phyloP scores from a whole-genome alignment of 768 basidiomycete species.

The Daedaleopsis sinensis region DNA sequence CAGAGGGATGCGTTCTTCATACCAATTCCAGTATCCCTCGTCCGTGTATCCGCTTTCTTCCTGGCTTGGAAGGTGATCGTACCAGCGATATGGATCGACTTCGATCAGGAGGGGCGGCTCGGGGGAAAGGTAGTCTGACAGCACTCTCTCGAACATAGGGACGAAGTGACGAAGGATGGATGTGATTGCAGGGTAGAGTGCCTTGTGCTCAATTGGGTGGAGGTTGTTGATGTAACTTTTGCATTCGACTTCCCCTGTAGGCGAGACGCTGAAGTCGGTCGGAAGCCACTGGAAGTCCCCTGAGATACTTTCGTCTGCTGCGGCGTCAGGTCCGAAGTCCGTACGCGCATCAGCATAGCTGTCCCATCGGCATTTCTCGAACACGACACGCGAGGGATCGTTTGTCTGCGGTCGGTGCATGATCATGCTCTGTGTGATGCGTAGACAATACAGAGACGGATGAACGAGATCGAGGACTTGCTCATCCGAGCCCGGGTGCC shows the following conservation, averaged over 20 bases:
- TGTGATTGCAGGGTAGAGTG: conserved; percentile 23
- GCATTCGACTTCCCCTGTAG: conserved; percentile 9
- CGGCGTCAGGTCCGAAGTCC: too few relatives aligned
- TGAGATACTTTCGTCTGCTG: conserved; percentile 12
- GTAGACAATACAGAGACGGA: conserved; percentile 18
- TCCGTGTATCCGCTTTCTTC: too few relatives aligned
- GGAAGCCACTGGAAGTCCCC: conserved; percentile 30
- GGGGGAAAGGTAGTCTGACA: too few relatives aligned
- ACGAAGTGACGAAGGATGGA: conserved; percentile 21
- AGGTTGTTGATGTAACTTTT: conserved; percentile 34
- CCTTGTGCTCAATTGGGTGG: conserved; percentile 17
- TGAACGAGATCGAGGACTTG: conserved; percentile 48
- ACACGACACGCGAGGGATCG: too few relatives aligned
- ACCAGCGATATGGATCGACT: too few relatives aligned
- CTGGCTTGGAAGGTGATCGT: too few relatives aligned
- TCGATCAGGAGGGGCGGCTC: too few relatives aligned
- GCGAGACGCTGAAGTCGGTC: conserved; percentile 27
- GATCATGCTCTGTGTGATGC: not conserved
- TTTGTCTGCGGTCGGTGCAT: too few relatives aligned
- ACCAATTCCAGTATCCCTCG: too few relatives aligned
- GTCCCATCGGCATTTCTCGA: too few relatives aligned
- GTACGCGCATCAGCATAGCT: too few relatives aligned
- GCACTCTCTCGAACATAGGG: conserved; percentile 13
- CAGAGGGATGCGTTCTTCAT: too few relatives aligned
- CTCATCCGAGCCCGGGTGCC: conserved; percentile 48